Evolutionary conservation across 345 rosid genomes (phyloP).

Genomic region (Jatropha curcas): DNA sequence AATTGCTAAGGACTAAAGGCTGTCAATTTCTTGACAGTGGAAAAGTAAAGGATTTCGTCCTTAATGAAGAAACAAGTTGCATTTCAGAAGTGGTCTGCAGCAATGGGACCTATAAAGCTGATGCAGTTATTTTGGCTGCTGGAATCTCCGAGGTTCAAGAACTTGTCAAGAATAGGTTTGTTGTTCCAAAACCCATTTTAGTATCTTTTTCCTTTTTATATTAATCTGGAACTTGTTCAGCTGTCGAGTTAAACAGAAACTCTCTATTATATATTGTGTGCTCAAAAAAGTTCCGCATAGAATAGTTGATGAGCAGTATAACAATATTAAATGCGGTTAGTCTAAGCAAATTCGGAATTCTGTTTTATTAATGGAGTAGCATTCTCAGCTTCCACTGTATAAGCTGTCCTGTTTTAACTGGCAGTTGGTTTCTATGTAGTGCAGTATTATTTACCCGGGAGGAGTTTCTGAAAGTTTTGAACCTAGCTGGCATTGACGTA

Average conservation of each 20-base stretch:
- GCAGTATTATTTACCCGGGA: constrained; percentile 50
- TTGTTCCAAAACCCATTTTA: background rate
- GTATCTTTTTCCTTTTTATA: background rate
- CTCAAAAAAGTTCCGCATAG: background rate
- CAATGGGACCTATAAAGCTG: constrained; percentile 36
- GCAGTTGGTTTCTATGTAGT: constrained; percentile 42
- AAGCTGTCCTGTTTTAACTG: constrained; percentile 24
- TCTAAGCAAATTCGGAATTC: background rate
- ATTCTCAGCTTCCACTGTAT: background rate
- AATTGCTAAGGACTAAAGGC: constrained; percentile 40
- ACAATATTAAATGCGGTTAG: background rate
- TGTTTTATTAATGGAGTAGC: background rate
- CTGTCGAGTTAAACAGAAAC: background rate
- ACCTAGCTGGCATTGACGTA: constrained; percentile 47
- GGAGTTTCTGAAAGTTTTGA: constrained; percentile 62
- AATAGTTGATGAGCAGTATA: background rate
- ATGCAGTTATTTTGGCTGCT: constrained; percentile 58
- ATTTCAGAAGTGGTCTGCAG: constrained; percentile 51
- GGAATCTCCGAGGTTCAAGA: constrained; percentile 53
- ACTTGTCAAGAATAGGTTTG: constrained; percentile 51
- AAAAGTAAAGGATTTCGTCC: constrained; percentile 37
- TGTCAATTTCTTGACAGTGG: constrained; percentile 39
- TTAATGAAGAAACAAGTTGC: constrained; percentile 46
- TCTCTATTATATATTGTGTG: background rate
- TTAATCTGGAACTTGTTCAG: background rate